Percentiles rank a stretch among this genome's conserved stretches.
These are phyloP conservation scores for Raphanus sativus DNA, from an alignment of 345 rosid genomes.

Conservation along the genomic window DNA sequence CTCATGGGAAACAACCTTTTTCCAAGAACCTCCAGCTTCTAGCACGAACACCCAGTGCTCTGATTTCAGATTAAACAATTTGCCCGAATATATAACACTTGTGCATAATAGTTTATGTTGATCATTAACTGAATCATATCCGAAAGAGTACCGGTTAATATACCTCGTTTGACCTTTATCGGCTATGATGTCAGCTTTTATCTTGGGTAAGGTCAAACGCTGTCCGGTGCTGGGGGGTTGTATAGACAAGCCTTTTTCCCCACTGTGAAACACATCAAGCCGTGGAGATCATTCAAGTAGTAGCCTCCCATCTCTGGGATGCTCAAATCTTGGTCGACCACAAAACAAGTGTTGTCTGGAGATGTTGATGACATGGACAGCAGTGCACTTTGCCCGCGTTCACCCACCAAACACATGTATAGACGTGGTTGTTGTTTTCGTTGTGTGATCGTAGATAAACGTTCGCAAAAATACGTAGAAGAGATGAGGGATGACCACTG, in stretches of 20 bases:
- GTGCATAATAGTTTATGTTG: not conserved
- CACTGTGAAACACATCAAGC: not conserved
- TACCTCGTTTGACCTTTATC: not conserved
- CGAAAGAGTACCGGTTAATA: not conserved
- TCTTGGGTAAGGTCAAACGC: not conserved
- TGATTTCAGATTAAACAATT: not conserved
- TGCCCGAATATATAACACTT: not conserved
- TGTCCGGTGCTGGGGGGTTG: not conserved
- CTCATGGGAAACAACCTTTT: not conserved
- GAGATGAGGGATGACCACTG: slow-evolving; percentile 5
- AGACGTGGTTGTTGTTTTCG: not conserved
- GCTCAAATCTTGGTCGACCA: not conserved
- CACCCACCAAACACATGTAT: not conserved
- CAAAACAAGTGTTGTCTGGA: too few relatives aligned
- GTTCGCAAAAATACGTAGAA: not conserved
- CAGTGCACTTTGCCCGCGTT: not conserved
- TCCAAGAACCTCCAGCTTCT: slow-evolving; percentile 23
- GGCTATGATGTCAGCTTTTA: not conserved
- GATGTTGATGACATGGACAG: not conserved
- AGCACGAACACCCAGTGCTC: slow-evolving; percentile 10
- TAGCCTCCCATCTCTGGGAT: not conserved
- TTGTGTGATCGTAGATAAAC: not conserved
- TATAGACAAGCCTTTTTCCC: not conserved
- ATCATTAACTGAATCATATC: not conserved
- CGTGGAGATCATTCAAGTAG: not conserved